Percentiles rank a stretch among this genome's conserved stretches.
Conservation (phyloP, 139 green algal species). For the Haematococcus lacustris region DNA sequence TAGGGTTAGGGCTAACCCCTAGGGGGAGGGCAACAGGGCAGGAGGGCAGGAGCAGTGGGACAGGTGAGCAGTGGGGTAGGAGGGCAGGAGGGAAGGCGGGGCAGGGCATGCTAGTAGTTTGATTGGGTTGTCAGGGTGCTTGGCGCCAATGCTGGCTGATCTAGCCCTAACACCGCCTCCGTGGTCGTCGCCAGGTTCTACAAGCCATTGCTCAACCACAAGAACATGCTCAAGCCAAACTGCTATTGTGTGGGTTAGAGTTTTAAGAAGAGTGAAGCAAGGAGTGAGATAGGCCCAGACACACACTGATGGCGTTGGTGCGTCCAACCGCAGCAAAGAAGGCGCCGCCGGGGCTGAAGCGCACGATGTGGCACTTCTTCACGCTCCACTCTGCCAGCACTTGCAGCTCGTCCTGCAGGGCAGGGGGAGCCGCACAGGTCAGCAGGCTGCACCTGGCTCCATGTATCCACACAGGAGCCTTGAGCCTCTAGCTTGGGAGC, state of each 20-base stretch:
- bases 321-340: slow-evolving; percentile 40
- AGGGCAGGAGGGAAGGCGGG: too few species aligned
- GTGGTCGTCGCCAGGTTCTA: too few species aligned
- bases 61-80: too few species aligned
- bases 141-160: not conserved
- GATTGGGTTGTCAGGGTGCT: slow-evolving; percentile 8
- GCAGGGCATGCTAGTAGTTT: too few species aligned
- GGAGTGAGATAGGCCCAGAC: not conserved
- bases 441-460: not conserved
- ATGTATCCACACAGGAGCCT: not conserved
- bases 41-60: too few species aligned
- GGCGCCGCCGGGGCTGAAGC: slow-evolving; percentile 39
- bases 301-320: slow-evolving; percentile 37
- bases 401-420: slow-evolving; percentile 28
- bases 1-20: too few species aligned
- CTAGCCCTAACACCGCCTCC: not conserved
- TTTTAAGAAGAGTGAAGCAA: not conserved
- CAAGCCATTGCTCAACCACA: not conserved
- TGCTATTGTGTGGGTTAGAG: not conserved
- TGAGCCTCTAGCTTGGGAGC: not conserved
- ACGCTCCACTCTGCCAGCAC: slow-evolving; percentile 24
- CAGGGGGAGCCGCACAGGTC: not conserved
- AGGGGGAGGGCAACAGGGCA: too few species aligned
- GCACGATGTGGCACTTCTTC: slow-evolving; percentile 34
- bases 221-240: not conserved